Base-by-base conservation (phyloP, 2,329 filamentous ascomycete genomes). In the Sporothrix globosa region DNA sequence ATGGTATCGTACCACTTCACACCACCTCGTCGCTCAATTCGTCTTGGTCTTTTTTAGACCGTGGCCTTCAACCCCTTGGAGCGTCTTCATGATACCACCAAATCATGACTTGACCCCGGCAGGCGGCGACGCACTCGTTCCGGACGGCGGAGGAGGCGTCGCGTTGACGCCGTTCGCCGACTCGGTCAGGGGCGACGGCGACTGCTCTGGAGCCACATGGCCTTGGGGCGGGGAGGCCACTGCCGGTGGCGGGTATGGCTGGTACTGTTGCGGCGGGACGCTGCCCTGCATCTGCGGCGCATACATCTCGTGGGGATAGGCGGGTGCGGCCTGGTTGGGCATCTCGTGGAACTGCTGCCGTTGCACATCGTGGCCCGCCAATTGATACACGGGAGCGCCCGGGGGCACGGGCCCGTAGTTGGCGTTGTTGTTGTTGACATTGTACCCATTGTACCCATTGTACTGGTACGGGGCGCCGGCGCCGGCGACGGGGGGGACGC, bases 271-370 rank as follows among this genome's bases (percentile, higher is more conserved):
- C 34, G 34, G 34, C 34, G 41, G 34, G 34, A 34, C 34, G 34
- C 34, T 34, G 34, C 34, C 34, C 14, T 65, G 61, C 61, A 7
- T 13, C 10, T 67, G 65, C 44, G 54, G 41, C 5, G 41, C 24
- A 2, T 60, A 68, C 50, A 68, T 41, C 24, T 68, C 66, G 9
- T 68, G 67, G 10, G 67, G 53, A 19, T 50, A 21, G 14, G 30
- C 50, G 21, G 66, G 52, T 2, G 27, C 19, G 34, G 41, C 58
- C 2, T 13, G 39, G 21, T 63, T 41, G 14, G 58, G n/a, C 58
- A 63, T 63, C 58, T 63, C 58, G 30, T 67, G 63, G 27, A 52
- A n/a, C 46, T 13, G 50, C 46, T 11, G 39, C 39, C n/a, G 58
- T 13, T 9, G 56, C 6, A 46, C 6, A 1, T 13, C 30, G 24